Conservation (phyloP, 345 rosid species). For the Passiflora organensis region DNA sequence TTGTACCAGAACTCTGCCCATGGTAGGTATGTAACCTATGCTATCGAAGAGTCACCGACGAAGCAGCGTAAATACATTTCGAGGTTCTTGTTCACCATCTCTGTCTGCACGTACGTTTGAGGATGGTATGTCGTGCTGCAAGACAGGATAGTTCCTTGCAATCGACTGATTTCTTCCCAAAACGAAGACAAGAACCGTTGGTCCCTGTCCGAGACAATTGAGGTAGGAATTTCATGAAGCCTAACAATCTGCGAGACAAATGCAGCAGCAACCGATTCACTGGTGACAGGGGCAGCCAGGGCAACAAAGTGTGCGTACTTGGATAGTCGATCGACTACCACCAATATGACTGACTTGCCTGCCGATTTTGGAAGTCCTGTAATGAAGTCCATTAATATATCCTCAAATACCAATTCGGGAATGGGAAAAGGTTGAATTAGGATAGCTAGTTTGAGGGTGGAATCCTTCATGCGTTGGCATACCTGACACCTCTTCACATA, state of each 20-base stretch:
- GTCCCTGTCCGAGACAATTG: no score
- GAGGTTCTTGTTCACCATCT: not conserved
- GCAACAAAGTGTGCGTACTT: constrained; percentile 1
- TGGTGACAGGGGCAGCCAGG: not conserved
- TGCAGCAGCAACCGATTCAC: no score
- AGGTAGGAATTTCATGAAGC: no score
- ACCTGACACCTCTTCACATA: not conserved
- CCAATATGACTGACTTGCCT: not conserved
- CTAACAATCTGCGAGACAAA: no score
- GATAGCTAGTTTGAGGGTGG: not conserved
- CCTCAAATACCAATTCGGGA: not conserved
- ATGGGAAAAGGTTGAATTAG: not conserved
- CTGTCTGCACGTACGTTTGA: not conserved
- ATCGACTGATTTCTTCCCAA: no score
- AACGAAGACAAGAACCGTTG: no score
- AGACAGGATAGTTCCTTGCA: no score
- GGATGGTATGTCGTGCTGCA: no score
- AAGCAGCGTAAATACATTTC: not conserved
- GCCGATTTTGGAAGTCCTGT: not conserved
- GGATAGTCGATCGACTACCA: not conserved
- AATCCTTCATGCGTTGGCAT: not conserved
- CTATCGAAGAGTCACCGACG: not conserved
- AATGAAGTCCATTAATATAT: not conserved
- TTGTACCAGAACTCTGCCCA: not conserved
- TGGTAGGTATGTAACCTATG: not conserved